These are phyloP conservation scores for Casaregolazyma lundiana DNA, from an alignment of 1,139 yeast species.

Conservation along the genomic window DNA sequence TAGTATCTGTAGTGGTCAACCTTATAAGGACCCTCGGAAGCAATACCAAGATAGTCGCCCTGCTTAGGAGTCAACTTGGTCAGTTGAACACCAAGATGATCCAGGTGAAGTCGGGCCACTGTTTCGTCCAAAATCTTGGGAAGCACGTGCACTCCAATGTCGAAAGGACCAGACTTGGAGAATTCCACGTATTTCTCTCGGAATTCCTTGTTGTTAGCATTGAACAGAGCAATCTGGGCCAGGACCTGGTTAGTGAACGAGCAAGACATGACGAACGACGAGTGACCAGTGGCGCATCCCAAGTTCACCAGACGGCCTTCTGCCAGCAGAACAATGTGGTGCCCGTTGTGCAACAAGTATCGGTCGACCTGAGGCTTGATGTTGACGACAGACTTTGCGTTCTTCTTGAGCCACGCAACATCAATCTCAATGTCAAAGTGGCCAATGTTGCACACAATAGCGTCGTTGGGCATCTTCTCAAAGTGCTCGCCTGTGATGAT, in stretches of 20 bases:
- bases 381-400: constrained; percentile 49
- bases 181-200: constrained; percentile 82
- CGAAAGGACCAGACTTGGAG: constrained; percentile 87
- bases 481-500: constrained; percentile 90
- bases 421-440: constrained; percentile 99
- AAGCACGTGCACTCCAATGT: constrained; percentile 89
- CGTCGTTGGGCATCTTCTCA: constrained; percentile 95
- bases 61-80: constrained; percentile 73
- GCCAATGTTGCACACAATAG: constrained; percentile 99
- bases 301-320: constrained; percentile 99
- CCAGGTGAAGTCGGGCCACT: constrained; percentile 96
- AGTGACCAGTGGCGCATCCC: constrained; percentile 99
- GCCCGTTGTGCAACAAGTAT: constrained; percentile 84
- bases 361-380: constrained; percentile 99
- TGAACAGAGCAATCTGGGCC: constrained; percentile 98
- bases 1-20: constrained; percentile 98
- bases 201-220: constrained; percentile 78
- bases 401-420: constrained; percentile 39
- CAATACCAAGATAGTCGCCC: constrained; percentile 93
- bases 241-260: constrained; percentile 99
- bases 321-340: constrained; percentile 93
- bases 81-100: constrained; percentile 89
- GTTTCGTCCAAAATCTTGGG: constrained; percentile 99
- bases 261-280: constrained; percentile 99
- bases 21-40: constrained; percentile 96